phyloP scores from a whole-genome alignment of 495 filamentous ascomycete species.

The Tetracladium setigerum region DNA sequence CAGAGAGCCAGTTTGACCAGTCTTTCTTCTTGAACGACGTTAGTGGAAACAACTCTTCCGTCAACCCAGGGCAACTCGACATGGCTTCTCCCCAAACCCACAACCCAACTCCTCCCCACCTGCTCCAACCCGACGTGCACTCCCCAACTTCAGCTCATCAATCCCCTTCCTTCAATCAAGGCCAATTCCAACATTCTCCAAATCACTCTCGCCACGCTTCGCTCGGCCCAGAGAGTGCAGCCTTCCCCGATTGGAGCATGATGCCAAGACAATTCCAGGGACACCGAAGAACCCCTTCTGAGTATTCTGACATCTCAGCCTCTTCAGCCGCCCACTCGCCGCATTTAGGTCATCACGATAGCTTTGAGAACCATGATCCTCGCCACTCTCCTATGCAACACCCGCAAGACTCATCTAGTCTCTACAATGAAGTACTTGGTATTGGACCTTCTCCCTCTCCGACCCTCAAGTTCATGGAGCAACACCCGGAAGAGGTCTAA shows the following conservation, averaged over 20 bases:
- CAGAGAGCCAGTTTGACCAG: constrained; percentile 35
- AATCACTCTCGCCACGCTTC: constrained; percentile 73
- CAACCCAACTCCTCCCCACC: constrained; percentile 59
- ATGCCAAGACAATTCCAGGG: constrained; percentile 63
- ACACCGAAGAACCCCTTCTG: constrained; percentile 79
- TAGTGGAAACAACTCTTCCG: constrained; percentile 32
- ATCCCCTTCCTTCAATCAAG: constrained; percentile 50
- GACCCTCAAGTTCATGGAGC: constrained; percentile 49
- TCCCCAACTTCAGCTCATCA: constrained; percentile 48
- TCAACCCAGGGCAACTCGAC: constrained; percentile 59
- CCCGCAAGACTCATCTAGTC: constrained; percentile 58
- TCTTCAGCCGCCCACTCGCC: constrained; percentile 79
- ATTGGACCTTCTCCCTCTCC: constrained; percentile 78
- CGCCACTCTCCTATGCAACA: constrained; percentile 73
- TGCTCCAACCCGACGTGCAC: constrained; percentile 56
- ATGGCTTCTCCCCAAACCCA: constrained; percentile 59
- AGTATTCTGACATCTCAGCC: constrained; percentile 79
- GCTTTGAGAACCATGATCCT: constrained; percentile 65
- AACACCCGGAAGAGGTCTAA: constrained; percentile 51
- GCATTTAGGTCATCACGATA: constrained; percentile 68
- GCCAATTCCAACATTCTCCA: constrained; percentile 44
- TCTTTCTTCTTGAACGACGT: constrained; percentile 40
- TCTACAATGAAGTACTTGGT: constrained; percentile 72
- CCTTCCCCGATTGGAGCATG: constrained; percentile 64
- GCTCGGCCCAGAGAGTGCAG: constrained; percentile 70